Evolutionary conservation across 1,139 yeast genomes (phyloP), one percentile per base, ranked within the genome.

Genomic region (Sugiyamaella castrensis): DNA sequence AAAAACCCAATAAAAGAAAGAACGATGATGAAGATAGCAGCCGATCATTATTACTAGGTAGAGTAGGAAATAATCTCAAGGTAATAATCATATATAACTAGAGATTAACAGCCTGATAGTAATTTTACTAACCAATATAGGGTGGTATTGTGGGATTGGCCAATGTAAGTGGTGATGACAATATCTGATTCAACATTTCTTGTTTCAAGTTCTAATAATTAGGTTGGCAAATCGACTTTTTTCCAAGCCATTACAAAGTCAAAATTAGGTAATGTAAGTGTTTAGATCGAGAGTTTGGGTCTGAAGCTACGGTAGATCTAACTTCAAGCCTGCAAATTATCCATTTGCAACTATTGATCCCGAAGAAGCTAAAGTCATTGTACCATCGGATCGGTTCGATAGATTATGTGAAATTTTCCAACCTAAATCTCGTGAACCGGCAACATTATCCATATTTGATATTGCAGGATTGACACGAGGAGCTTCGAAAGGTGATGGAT

Each of bases 291-390:
- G 15, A 12, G 19, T n/a, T 12, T 2, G 10, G 37, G 11, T 15
- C 30, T 13, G 8, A 27, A 10, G 16, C 37, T 26, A 10, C 10
- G n/a, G 12, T 10, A 8, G 34, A 27, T 11, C 31, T 19, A 39
- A 12, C 27, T 8, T 12, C 3, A 36, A 43, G 54, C 96, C 98
- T 54, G 97, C 96, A 54, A 89, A 89, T 72, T 92, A 91, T 67
- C 97, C 97, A 34, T 89, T 89, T 68, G 97, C 97, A 53, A 91
- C 98, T 51, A 89, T 91, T 71, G 97, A 91, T 63, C 97, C 98
- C 43, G 97, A 89, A 75, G 96, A 88, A 74, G 96, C 97, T 40
- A 80, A 95, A 71, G 96, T 88, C 51, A 81, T 84, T 60, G 97
- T 89, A 51, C 97, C 97, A 61, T 86, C 95, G 41, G 76, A 85